Evolutionary conservation across 2,329 filamentous ascomycete genomes (phyloP).

Genomic region (Didymella arachidicola): DNA sequence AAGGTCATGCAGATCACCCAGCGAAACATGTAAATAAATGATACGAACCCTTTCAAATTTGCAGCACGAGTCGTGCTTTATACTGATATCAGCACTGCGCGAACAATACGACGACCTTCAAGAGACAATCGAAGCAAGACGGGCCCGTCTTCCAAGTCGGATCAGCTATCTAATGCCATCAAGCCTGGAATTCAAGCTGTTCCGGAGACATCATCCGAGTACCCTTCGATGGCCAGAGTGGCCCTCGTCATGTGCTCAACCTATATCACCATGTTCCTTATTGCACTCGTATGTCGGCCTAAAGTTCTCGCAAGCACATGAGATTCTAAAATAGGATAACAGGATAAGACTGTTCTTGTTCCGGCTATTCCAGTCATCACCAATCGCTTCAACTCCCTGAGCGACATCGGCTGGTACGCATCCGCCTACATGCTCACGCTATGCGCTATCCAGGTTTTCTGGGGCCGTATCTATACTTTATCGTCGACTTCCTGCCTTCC

Average conservation of each 20-base stretch:
- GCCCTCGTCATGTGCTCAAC: slow-evolving; percentile 4
- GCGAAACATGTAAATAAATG: not conserved
- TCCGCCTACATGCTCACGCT: slow-evolving; percentile 43
- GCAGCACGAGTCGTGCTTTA: not conserved
- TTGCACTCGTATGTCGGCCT: slow-evolving; percentile 4
- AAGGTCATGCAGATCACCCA: not conserved
- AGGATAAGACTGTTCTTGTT: slow-evolving; percentile 6
- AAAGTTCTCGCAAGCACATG: not conserved
- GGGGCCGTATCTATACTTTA: slow-evolving; percentile 57
- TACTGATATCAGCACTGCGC: not conserved
- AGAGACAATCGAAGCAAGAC: not conserved
- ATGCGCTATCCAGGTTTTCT: slow-evolving; percentile 55
- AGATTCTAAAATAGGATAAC: not conserved
- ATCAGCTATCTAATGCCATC: not conserved
- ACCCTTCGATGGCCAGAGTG: not conserved
- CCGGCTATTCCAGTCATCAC: slow-evolving; percentile 31
- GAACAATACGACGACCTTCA: not conserved
- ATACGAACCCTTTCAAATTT: not conserved
- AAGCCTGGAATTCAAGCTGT: not conserved
- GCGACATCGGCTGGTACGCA: slow-evolving; percentile 34
- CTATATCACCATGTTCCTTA: slow-evolving; percentile 11
- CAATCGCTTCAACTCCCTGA: slow-evolving; percentile 30
- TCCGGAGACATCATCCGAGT: not conserved
- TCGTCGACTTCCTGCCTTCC: not conserved
- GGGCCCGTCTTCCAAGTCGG: not conserved